Base-by-base conservation (phyloP, 352 stramenopile species). In the Phytophthora citrophthora region DNA sequence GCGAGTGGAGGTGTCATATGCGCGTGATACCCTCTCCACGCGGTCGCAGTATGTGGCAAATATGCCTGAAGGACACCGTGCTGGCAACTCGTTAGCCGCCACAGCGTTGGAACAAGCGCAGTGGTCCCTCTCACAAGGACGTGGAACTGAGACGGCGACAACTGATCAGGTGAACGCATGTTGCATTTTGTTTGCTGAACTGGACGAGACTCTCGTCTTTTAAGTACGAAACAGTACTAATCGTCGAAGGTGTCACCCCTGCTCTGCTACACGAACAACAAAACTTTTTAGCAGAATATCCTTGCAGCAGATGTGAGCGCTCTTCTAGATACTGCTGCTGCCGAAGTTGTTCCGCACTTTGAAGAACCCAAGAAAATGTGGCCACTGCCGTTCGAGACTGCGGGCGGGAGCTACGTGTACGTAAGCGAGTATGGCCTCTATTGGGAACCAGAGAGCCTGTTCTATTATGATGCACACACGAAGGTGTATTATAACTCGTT, bases 401-500 rank as follows among this genome's bases (percentile, higher is more conserved):
- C 62, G 12, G 88, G 88, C 4, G 88, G 86, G 13, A 90, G 81
- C 62, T 95, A 93, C 38, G 69, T 92, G 10, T 95, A 80, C 53
- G 72, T 63, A 15, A 88, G 72, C 36, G 81, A 91, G 26, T 74
- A 62, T 58, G 86, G 88, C 0, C 68, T 95, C 41, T 94, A 93
- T 55, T 95, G 88, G 61, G 82, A 95, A 50, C 64, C 70, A 1
- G 81, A 94, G 61, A 94, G 83, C 57, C 86, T 91, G 84, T 95
- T 93, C 29, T 94, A 93, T 68, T 94, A 93, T 70, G 70, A 93
- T 51, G 67, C 81, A 32, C 74, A 84, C 16, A 78, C 82, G 13
- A 92, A 88, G 54, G 44, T 93, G 4, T 95, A 94, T 64, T 84
- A 88, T 59, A 93, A 82, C 52, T 72, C 69, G 24, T 95, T 90